Evolutionary conservation across 768 basidiomycete genomes (phyloP).

Genomic region (Heimioporus sp.): DNA sequence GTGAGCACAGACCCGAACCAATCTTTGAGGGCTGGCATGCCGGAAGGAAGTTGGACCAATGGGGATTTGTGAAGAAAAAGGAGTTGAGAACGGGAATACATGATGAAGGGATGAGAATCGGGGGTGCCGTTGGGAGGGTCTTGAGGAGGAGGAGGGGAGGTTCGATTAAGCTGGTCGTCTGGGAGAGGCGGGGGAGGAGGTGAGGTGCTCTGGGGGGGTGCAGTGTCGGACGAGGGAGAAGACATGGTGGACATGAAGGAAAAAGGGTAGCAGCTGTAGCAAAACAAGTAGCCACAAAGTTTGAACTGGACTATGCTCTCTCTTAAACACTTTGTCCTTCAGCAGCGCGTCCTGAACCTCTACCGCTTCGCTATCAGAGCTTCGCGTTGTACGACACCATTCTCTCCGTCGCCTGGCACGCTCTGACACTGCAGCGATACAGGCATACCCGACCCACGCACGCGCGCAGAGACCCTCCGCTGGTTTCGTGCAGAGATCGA

Average conservation of each 20-base stretch:
- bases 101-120: slow-evolving; percentile 45
- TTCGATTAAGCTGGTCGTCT: slow-evolving; percentile 21
- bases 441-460: slow-evolving; percentile 63
- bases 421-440: slow-evolving; percentile 7
- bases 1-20: slow-evolving; percentile 77
- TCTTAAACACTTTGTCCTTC: slow-evolving; percentile 76
- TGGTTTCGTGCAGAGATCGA: slow-evolving; percentile 79
- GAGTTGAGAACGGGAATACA: slow-evolving; percentile 70
- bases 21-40: slow-evolving; percentile 80
- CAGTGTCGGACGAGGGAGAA: slow-evolving; percentile 21
- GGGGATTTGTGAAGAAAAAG: slow-evolving; percentile 73
- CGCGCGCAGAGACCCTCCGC: slow-evolving; percentile 61
- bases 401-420: neutral
- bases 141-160: slow-evolving; percentile 10
- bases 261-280: slow-evolving; percentile 13
- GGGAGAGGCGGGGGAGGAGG: slow-evolving; percentile 27
- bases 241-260: slow-evolving; percentile 33
- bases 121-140: slow-evolving; percentile 18
- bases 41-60: slow-evolving; percentile 62
- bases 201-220: slow-evolving; percentile 8
- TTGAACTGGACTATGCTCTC: slow-evolving; percentile 34
- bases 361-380: slow-evolving; percentile 72
- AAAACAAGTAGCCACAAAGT: slow-evolving; percentile 20
- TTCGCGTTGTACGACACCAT: slow-evolving; percentile 49
- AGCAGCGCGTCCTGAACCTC: slow-evolving; percentile 54